These are phyloP conservation scores for Cercophora sp. DNA, from an alignment of 495 filamentous ascomycete species.

Conservation along the genomic window DNA sequence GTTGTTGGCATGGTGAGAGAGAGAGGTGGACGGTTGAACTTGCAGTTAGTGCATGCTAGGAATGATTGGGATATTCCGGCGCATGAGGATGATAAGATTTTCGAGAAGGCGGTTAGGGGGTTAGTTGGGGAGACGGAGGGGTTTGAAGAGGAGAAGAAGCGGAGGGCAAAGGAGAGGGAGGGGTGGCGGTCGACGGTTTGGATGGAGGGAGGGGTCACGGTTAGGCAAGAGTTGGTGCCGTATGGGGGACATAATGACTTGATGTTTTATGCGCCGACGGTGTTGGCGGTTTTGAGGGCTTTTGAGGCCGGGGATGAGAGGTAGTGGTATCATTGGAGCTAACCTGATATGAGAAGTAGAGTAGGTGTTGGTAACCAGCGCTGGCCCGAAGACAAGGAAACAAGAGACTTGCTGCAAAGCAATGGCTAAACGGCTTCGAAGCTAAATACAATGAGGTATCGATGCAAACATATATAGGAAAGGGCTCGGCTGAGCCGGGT, in stretches of 20 bases:
- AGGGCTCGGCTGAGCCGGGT: background rate
- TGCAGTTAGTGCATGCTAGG: conserved; percentile 71
- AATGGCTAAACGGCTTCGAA: too few species aligned
- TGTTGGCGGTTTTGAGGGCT: conserved; percentile 59
- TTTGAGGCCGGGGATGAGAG: conserved; percentile 38
- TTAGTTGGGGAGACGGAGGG: conserved; percentile 33
- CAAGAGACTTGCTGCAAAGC: too few species aligned
- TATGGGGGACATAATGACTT: conserved; percentile 59
- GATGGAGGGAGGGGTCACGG: conserved; percentile 36
- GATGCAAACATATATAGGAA: background rate
- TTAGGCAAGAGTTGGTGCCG: conserved; percentile 52
- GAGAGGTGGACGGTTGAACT: conserved; percentile 42
- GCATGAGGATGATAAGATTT: conserved; percentile 53
- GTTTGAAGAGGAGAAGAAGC: too few species aligned
- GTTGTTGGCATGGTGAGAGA: conserved; percentile 45
- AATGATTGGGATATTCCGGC: conserved; percentile 77
- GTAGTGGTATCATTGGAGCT: background rate
- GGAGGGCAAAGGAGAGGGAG: too few species aligned
- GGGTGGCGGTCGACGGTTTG: conserved; percentile 36
- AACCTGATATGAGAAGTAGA: background rate
- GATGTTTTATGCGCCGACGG: conserved; percentile 50
- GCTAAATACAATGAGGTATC: too few species aligned
- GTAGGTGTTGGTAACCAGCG: too few species aligned
- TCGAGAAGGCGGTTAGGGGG: conserved; percentile 52
- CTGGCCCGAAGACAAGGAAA: too few species aligned